Evolutionary conservation across 208 protist genomes (phyloP), one percentile per base, ranked within the genome.

Genomic region (Hexamita inflata): DNA sequence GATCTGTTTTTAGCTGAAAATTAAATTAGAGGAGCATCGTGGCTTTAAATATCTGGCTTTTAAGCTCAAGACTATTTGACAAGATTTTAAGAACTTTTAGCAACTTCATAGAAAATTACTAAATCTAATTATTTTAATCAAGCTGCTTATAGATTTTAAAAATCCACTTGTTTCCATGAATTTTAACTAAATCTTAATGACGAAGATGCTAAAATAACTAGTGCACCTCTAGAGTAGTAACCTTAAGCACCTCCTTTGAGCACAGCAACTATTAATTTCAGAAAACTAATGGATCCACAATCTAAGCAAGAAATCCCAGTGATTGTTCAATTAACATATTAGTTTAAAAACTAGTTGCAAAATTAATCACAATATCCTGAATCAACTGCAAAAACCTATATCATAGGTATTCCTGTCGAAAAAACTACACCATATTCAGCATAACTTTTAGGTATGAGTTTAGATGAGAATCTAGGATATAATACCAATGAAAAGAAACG

Each of bases 1-100:
- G 64, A 70, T n/a, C 42, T 42, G 9, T 70, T n/a, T n/a, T 49
- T 70, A n/a, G 64, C 64, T 45, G 2, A n/a, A 45, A 70, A 35
- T 32, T 32, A 38, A 35, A 70, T 70, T 57, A 49, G 11, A 40
- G 64, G 32, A n/a, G 30, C 64, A 57, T 30, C 28, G 11, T 70
- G 64, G 64, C 9, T 70, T 11, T 2, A 40, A 49, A 19, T 70
- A 15, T 28, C 7, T n/a, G 34, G 38, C 4, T 42, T 70, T 49
- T 7, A 70, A 4, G 26, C 11, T n/a, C 4, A 70, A 19, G 9
- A 11, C 15, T 70, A 70, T 45, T 45, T 32, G 15, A 4, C 9
- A 42, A n/a, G 64, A 42, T 32, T 45, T 70, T 11, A 13, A 70
- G 64, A n/a, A 49, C 19, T 45, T 70, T 19, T n/a, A 35, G 60